Evolutionary conservation across 768 basidiomycete species (phyloP).

Genomic region (Boletus eberwhitei): DNA sequence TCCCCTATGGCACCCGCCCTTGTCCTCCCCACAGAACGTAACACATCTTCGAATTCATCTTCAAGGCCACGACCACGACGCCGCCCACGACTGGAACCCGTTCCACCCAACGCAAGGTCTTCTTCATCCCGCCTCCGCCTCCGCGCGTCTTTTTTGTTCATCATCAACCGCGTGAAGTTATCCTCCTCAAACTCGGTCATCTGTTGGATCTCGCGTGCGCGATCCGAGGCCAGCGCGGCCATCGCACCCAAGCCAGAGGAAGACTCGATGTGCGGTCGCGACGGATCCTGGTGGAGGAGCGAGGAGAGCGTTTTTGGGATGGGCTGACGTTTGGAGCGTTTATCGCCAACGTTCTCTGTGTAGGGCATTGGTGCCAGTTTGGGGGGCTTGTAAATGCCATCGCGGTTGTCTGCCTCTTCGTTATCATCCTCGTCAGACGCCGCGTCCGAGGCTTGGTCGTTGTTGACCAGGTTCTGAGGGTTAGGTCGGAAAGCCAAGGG

Average conservation of each 20-base stretch:
- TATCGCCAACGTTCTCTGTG: constrained; percentile 51
- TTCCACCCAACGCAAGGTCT: constrained; percentile 82
- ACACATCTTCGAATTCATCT: constrained; percentile 81
- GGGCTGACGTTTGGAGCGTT: constrained; percentile 45
- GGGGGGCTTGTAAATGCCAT: constrained; percentile 79
- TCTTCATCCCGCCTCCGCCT: constrained; percentile 77
- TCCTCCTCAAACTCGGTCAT: constrained; percentile 92
- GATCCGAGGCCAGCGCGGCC: constrained; percentile 52
- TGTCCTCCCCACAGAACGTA: constrained; percentile 55
- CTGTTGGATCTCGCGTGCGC: constrained; percentile 75
- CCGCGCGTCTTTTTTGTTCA: constrained; percentile 83
- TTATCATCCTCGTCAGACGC: constrained; percentile 30
- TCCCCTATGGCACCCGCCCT: constrained; percentile 47
- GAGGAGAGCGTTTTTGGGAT: constrained; percentile 63
- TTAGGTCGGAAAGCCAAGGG: constrained; percentile 92
- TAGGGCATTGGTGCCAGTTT: constrained; percentile 89
- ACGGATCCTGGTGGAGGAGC: constrained; percentile 49
- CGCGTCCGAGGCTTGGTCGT: constrained; percentile 32
- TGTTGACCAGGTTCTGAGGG: constrained; percentile 63
- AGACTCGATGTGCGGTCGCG: constrained; percentile 66
- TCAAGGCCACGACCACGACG: constrained; percentile 67
- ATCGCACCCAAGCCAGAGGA: constrained; percentile 68
- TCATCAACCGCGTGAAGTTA: constrained; percentile 85
- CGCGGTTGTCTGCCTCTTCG: constrained; percentile 24
- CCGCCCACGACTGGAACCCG: constrained; percentile 51